Percentiles rank a stretch among this genome's conserved stretches.
Conservation (phyloP, 2,329 filamentous ascomycete species). For the Ilyonectria robusta region DNA sequence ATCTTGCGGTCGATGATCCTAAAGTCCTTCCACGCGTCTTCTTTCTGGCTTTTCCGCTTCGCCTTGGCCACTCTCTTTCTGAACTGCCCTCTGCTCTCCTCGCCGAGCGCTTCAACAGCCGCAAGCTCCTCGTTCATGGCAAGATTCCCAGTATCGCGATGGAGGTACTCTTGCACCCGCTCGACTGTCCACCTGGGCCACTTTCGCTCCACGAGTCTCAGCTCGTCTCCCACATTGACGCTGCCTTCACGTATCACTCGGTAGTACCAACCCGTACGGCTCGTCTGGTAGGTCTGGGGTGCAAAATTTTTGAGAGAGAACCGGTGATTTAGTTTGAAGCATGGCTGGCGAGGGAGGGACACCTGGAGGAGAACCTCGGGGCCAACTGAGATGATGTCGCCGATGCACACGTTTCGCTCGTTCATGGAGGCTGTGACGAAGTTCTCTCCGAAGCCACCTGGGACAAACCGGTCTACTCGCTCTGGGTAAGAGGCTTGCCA, state of each 20-base stretch:
- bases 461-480: constrained; percentile 64
- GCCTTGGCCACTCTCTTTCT: constrained; percentile 65
- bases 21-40: constrained; percentile 61
- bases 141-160: constrained; percentile 65
- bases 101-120: constrained; percentile 64
- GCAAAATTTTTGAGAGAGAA: constrained; percentile 76
- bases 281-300: constrained; percentile 67
- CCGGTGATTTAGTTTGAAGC: constrained; percentile 78
- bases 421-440: constrained; percentile 71
- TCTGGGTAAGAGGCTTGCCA: constrained; percentile 69
- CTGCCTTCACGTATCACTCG: constrained; percentile 69
- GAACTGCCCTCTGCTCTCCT: constrained; percentile 65
- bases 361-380: constrained; percentile 69
- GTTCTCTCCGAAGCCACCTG: constrained; percentile 77
- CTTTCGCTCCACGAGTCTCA: constrained; percentile 67
- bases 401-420: constrained; percentile 76
- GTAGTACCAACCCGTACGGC: constrained; percentile 77
- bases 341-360: constrained; percentile 73
- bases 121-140: constrained; percentile 68
- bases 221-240: constrained; percentile 69
- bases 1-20: constrained; percentile 63
- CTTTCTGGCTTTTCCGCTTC: constrained; percentile 50
- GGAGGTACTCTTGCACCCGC: constrained; percentile 73
- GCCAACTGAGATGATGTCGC: constrained; percentile 70
- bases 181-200: constrained; percentile 75